Conservation (phyloP, 495 filamentous ascomycete species). For the Neurospora sp. region DNA sequence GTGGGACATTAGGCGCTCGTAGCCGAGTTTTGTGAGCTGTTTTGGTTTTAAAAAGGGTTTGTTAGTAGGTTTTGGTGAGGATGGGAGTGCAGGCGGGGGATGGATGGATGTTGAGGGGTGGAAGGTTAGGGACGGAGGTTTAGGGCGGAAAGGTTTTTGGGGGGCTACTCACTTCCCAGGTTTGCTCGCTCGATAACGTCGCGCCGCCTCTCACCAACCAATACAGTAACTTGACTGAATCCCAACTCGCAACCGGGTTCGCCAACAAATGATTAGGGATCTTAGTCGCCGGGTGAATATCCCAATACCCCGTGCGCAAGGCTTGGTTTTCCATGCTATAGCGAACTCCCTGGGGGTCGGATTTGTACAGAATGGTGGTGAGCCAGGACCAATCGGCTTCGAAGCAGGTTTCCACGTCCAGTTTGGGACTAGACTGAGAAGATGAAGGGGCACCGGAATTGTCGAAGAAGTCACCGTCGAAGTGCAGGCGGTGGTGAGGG, state of each 20-base stretch:
- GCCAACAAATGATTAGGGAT: constrained; percentile 25
- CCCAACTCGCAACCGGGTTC: constrained; percentile 14
- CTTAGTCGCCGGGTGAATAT: constrained; percentile 17
- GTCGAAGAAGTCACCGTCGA: neutral
- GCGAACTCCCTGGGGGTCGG: neutral
- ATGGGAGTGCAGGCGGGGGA: neutral
- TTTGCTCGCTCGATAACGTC: constrained; percentile 8
- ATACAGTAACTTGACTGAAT: constrained; percentile 21
- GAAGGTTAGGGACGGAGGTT: too few relatives aligned
- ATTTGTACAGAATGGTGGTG: neutral
- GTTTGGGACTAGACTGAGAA: neutral
- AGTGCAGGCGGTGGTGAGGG: neutral
- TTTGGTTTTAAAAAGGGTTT: too few relatives aligned
- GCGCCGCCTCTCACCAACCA: constrained; percentile 29
- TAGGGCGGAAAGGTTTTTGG: neutral
- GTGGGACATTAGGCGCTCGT: constrained; percentile 4
- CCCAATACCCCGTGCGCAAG: constrained; percentile 5
- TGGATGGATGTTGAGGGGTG: neutral
- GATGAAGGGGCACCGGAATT: neutral
- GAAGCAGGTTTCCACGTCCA: constrained; percentile 3
- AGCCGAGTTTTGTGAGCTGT: constrained; percentile 10
- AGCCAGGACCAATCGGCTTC: constrained; percentile 10
- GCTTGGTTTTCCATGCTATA: neutral
- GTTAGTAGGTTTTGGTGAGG: neutral
- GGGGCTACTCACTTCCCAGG: constrained; percentile 25